phyloP scores from a whole-genome alignment of 2,329 filamentous ascomycete genomes.

The Blastomyces parvus region DNA sequence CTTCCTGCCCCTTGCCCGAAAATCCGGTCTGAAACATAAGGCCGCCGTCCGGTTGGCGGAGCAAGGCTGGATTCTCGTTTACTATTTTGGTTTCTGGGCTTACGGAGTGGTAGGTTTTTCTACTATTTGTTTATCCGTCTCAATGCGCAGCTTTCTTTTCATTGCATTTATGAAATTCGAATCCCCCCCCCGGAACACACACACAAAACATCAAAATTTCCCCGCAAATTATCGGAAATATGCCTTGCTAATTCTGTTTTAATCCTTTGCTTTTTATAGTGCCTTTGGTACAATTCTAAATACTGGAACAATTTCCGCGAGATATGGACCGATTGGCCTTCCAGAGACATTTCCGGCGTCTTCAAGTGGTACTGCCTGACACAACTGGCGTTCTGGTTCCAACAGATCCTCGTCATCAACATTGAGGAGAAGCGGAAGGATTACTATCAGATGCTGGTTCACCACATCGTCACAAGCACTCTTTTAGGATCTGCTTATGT shows the following conservation, averaged over 20 bases:
- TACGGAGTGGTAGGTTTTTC: conserved; percentile 62
- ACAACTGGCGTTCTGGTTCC: conserved; percentile 86
- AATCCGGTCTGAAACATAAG: conserved; percentile 68
- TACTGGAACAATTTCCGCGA: conserved; percentile 69
- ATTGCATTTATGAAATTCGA: neutral
- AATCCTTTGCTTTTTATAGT: conserved; percentile 41
- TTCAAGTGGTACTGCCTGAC: conserved; percentile 85
- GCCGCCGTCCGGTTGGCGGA: conserved; percentile 77
- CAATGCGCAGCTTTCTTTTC: neutral
- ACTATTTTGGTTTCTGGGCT: conserved; percentile 72
- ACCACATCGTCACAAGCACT: conserved; percentile 80
- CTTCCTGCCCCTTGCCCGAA: conserved; percentile 64
- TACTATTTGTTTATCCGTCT: conserved; percentile 6
- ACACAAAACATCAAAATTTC: neutral
- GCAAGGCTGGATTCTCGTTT: conserved; percentile 83
- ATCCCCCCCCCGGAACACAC: conserved; percentile 7
- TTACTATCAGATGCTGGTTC: conserved; percentile 88
- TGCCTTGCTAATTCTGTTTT: neutral
- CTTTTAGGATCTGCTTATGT: conserved; percentile 76
- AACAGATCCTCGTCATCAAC: conserved; percentile 88
- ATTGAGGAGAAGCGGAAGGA: conserved; percentile 93
- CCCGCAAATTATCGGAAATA: neutral
- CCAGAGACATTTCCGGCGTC: conserved; percentile 60
- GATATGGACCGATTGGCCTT: conserved; percentile 79
- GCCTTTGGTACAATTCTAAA: conserved; percentile 65